phyloP scores from a whole-genome alignment of 306 rosid species.

The Lathyrus oleraceus region DNA sequence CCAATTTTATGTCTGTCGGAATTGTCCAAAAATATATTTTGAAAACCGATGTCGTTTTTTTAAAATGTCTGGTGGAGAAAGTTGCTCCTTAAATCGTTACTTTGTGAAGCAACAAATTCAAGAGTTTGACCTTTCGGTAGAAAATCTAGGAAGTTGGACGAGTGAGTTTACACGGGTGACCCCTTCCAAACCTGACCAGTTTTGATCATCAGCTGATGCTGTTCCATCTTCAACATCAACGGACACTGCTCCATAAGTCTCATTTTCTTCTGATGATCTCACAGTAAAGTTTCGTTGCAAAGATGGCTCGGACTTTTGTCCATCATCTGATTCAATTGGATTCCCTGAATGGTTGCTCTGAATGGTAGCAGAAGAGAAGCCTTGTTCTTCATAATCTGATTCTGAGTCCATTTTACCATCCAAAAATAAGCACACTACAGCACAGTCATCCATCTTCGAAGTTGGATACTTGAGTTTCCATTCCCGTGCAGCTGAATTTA shows the following conservation, averaged over 20 bases:
- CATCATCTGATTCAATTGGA: conserved; percentile 80
- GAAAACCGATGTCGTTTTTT: too few relatives aligned
- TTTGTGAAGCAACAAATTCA: conserved; percentile 39
- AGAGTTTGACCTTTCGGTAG: conserved; percentile 66
- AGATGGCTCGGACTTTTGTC: conserved; percentile 79
- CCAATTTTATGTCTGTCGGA: too few relatives aligned
- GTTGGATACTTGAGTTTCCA: conserved; percentile 98
- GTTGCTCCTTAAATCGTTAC: background rate
- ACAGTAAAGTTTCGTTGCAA: conserved; percentile 79
- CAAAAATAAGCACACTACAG: conserved; percentile 88
- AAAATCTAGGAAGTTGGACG: conserved; percentile 96
- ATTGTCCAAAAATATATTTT: too few relatives aligned
- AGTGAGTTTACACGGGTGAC: conserved; percentile 96
- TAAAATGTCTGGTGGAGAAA: too few relatives aligned
- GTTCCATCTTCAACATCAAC: conserved; percentile 55
- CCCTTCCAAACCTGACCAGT: conserved; percentile 97
- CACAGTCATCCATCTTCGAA: conserved; percentile 98
- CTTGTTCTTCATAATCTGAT: conserved; percentile 84
- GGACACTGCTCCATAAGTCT: conserved; percentile 43
- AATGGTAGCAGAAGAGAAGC: conserved; percentile 84
- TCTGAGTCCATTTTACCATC: conserved; percentile 97
- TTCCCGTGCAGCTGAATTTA: conserved; percentile 89
- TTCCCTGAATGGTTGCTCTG: conserved; percentile 87
- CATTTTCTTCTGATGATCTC: conserved; percentile 78
- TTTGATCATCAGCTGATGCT: conserved; percentile 73